These are phyloP conservation scores for Venustampulla echinocandica DNA, from an alignment of 495 filamentous ascomycete species.

Conservation along the genomic window DNA sequence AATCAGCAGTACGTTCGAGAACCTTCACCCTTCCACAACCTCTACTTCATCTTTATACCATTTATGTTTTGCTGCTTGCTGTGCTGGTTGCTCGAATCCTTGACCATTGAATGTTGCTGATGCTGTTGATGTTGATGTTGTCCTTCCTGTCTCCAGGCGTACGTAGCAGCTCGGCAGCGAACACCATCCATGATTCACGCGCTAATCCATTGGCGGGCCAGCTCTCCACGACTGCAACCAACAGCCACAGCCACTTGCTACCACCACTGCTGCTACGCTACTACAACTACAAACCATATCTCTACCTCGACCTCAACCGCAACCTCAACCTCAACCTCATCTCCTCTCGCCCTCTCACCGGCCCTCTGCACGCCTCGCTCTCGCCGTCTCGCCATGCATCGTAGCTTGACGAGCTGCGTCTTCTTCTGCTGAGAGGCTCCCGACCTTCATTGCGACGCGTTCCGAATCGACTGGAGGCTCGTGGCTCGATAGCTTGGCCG, in stretches of 20 bases:
- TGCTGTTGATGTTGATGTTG: no score
- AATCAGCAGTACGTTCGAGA: no score
- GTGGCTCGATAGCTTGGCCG: slow-evolving; percentile 4
- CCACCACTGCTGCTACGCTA: no score
- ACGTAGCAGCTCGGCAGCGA: not conserved
- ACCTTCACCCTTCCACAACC: no score
- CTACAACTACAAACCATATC: no score
- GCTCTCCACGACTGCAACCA: slow-evolving; percentile 3
- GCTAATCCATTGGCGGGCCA: slow-evolving; percentile 8
- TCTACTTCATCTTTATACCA: no score
- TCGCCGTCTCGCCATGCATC: slow-evolving; percentile 17
- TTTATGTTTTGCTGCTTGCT: no score
- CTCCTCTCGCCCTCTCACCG: no score
- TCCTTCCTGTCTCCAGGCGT: no score
- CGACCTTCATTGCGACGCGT: slow-evolving; percentile 16
- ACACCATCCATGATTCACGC: slow-evolving; percentile 4
- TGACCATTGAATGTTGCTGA: no score
- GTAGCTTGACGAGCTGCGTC: slow-evolving; percentile 16
- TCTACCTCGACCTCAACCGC: slow-evolving; percentile 10
- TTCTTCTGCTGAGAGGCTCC: slow-evolving; percentile 20
- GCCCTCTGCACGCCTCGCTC: no score
- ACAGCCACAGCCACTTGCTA: not conserved
- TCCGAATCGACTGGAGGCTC: slow-evolving; percentile 10
- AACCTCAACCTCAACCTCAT: not conserved
- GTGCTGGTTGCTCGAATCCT: no score